Evolutionary conservation across 2,329 filamentous ascomycete species (phyloP).

Genomic region (Sporothrix euskadiensis): DNA sequence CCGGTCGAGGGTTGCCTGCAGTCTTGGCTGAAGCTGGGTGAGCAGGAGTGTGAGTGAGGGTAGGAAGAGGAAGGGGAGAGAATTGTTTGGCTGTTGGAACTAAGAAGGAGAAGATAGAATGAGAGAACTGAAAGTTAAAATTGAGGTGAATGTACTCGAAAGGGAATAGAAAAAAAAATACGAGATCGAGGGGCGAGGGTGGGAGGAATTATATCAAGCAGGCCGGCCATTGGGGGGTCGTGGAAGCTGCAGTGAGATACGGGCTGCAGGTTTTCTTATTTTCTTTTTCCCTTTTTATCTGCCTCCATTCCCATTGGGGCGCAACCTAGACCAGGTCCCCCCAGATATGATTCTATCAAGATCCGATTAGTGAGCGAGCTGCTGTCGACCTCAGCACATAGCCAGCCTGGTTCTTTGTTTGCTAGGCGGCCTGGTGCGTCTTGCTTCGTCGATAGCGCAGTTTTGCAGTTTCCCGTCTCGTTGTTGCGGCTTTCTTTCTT

Average conservation of each 20-base stretch:
- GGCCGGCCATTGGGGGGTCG: not conserved
- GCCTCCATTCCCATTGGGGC: not conserved
- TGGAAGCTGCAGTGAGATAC: conserved; percentile 2
- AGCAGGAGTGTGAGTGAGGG: not conserved
- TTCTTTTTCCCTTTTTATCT: not conserved
- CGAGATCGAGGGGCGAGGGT: not conserved
- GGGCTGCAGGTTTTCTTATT: not conserved
- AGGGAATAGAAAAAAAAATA: conserved; percentile 1
- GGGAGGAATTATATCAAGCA: conserved; percentile 8
- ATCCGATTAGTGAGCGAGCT: conserved; percentile 6
- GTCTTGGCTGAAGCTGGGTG: not conserved
- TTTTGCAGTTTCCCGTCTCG: not conserved
- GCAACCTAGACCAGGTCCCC: not conserved
- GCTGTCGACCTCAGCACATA: not conserved
- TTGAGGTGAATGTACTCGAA: not conserved
- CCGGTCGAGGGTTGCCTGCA: not conserved
- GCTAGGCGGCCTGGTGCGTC: not conserved
- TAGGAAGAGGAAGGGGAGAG: not conserved
- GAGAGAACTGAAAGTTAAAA: not conserved
- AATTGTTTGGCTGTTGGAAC: not conserved
- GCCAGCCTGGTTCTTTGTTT: conserved; percentile 6
- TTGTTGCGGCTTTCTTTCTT: not conserved
- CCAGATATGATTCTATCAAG: not conserved
- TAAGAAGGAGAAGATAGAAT: not conserved
- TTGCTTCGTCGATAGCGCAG: not conserved